Evolutionary conservation across 352 stramenopile species (phyloP), one percentile per base, ranked within the genome.

Genomic region (Phytopythium vexans): DNA sequence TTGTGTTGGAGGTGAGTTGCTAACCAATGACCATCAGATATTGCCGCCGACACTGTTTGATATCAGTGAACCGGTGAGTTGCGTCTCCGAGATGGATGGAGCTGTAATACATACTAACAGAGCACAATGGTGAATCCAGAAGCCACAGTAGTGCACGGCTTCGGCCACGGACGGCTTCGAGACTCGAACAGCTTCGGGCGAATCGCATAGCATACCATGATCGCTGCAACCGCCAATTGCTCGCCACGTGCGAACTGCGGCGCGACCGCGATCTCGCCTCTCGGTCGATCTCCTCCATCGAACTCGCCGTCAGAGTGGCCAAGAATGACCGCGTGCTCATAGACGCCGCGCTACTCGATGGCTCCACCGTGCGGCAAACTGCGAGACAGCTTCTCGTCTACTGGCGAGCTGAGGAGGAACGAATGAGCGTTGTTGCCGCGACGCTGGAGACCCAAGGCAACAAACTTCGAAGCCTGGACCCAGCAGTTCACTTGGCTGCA

Each of bases 341-440:
- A 7, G 59, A 70, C 45, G 52, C 60, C 0, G 66, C 41, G 43
- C 35, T 75, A 16, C 33, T 68, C 15, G 62, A 79, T 32, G 69
- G 57, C 6, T 67, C 46, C 0, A 52, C 56, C 0, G 60, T 72
- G 38, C 65, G 69, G 27, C 70, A 70, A 57, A 65, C 77, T 15
- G 64, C 61, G 0, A 42, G 54, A 8, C 59, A 77, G 40, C 58
- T 72, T 3, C 39, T 82, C 33, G 37, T 58, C 5, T 62, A 72
- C 37, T 67, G 77, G 56, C 65, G 39, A 7, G 43, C 31, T 15
- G 75, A 82, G 39, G 38, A 72, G 2, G 56, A 62, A 15, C 58
- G 65, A 1, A 56, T 83, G 3, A 49, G 56, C 7, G 38, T 34
- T 12, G 37, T 54, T 0, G 48, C 44, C 1, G 37, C 4, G 1